These are phyloP conservation scores for Aspergillus floridensis DNA, from an alignment of 2,329 filamentous ascomycete species.

Conservation along the genomic window DNA sequence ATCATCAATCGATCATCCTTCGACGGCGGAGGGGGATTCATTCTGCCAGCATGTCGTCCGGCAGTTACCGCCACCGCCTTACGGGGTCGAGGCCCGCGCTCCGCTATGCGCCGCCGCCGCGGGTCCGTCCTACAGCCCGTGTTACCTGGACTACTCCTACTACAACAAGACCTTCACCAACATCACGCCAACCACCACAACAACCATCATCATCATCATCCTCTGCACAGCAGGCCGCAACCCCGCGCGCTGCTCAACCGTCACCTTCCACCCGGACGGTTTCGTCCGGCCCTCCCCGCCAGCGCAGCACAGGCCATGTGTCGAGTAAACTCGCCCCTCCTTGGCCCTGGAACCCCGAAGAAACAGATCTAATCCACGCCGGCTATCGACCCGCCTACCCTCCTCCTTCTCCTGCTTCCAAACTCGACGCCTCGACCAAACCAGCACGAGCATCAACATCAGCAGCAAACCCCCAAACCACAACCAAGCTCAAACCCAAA, in stretches of 20 bases:
- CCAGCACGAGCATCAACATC: not conserved
- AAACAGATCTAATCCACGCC: constrained; percentile 22
- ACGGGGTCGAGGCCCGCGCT: not conserved
- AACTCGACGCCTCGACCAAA: not conserved
- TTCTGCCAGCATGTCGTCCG: constrained; percentile 20
- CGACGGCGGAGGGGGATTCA: constrained; percentile 11
- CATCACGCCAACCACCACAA: not conserved
- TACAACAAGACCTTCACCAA: constrained; percentile 3
- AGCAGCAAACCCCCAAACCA: not conserved
- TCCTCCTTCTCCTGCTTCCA: constrained; percentile 19
- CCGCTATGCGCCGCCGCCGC: not conserved
- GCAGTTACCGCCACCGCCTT: constrained; percentile 19
- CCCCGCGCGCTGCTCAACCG: not conserved
- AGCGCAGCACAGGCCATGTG: constrained; percentile 19
- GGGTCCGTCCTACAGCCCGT: not conserved
- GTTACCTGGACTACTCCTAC: not conserved
- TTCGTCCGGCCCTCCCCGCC: not conserved
- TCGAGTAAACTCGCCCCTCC: constrained; percentile 16
- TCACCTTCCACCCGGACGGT: not conserved
- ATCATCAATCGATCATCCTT: constrained; percentile 3
- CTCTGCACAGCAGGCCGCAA: not conserved
- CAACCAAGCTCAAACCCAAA: constrained; percentile 6
- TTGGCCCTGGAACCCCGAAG: constrained; percentile 23
- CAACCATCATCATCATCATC: not conserved
- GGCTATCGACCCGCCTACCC: constrained; percentile 24